These are phyloP conservation scores for Geotrichum cucujoidarum DNA, from an alignment of 1,139 yeast species.

Conservation along the genomic window DNA sequence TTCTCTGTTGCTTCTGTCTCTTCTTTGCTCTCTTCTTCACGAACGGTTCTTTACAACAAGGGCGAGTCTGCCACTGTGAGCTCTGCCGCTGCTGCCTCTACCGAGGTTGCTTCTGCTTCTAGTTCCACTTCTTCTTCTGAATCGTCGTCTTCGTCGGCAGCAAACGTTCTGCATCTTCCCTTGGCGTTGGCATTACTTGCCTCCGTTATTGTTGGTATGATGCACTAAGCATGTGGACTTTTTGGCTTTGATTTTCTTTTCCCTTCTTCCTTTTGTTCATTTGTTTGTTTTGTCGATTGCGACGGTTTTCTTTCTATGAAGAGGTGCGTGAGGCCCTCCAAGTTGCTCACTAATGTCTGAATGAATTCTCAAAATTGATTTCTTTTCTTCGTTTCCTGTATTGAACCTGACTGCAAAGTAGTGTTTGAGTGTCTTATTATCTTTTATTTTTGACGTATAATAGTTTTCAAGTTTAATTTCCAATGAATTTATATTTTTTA, in stretches of 20 bases:
- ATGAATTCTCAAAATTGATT: too few relatives aligned
- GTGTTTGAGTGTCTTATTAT: neutral
- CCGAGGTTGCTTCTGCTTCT: neutral
- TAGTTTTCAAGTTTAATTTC: too few relatives aligned
- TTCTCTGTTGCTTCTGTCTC: slow-evolving; percentile 17
- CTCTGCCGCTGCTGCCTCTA: neutral
- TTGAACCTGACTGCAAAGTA: neutral
- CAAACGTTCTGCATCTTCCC: neutral
- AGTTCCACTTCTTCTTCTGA: neutral
- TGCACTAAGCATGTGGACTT: too few relatives aligned
- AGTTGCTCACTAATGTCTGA: too few relatives aligned
- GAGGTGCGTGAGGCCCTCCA: neutral
- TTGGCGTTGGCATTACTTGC: slow-evolving; percentile 1
- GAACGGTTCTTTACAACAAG: slow-evolving; percentile 27
- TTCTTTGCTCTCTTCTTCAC: slow-evolving; percentile 19
- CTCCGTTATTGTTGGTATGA: neutral
- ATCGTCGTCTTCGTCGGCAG: neutral
- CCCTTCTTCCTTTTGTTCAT: neutral
- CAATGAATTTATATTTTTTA: too few relatives aligned
- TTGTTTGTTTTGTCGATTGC: slow-evolving; percentile 1
- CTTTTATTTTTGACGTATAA: too few relatives aligned
- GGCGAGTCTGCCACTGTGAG: slow-evolving; percentile 16
- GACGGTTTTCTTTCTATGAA: slow-evolving; percentile 10
- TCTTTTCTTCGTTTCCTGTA: neutral
- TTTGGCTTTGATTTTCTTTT: too few relatives aligned